Base-by-base conservation (phyloP, 257 asterid genomes). In the Handroanthus guayacan region DNA sequence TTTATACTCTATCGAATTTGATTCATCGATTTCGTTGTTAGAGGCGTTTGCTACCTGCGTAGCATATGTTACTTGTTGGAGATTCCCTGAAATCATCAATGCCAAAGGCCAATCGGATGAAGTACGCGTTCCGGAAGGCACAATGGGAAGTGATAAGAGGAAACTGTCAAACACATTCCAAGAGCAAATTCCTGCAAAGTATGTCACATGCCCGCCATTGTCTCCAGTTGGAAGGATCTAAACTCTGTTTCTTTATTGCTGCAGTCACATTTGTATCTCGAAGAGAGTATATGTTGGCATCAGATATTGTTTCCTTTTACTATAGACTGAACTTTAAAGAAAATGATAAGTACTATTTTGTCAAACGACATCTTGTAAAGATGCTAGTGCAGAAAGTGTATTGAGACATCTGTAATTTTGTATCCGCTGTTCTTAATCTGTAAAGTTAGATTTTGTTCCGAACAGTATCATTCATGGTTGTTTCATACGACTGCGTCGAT, bases 211-310 rank as follows among this genome's bases (percentile, higher is more conserved):
- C 68, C 98, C 98, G 13, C 99, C 98, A 3, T 77, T 87, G 20
- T 95, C 99, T 44, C 99, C 99, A 0, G 98, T 83, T 17, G 99
- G 94, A 72, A 90, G 99, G 87, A 91, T 90, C 74, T 95, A 78
- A 82, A n/a, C 44, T 51, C 37, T 13, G 66, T 67, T 74, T 41
- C 54, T 65, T 5, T 63, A 75, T 66, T 67, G 43, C 17, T 36
- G 67, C 54, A 74, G 67, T 77, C 75, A 38, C 68, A 72, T 63
- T 70, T 73, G 34, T 75, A 18, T 81, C 84, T 81, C 82, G 17
- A 79, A 87, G 84, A 75, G 87, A 76, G 81, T 41, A 8, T 3
- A 25, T 71, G 74, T 44, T 45, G 67, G 55, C 76, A 74, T 69
- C 67, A 37, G 65, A 54, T 55, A 44, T 4, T 63, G 48, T 52